Evolutionary conservation across 2,329 filamentous ascomycete genomes (phyloP).

Genomic region (Dactylellina haptotyla): DNA sequence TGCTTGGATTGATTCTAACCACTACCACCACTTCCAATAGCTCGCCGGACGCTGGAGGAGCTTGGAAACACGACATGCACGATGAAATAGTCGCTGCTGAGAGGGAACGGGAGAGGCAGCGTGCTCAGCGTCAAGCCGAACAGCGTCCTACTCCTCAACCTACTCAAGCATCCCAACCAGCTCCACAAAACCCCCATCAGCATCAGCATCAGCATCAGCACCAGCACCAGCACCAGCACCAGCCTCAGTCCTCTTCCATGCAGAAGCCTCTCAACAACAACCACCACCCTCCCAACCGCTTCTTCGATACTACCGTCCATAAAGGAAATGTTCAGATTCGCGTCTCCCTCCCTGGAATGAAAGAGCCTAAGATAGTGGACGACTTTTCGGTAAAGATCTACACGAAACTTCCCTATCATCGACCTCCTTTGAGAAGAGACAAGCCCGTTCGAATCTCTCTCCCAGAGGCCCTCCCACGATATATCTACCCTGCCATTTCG

Average conservation of each 20-base stretch:
- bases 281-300: slow-evolving; percentile 51
- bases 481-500: slow-evolving; percentile 89
- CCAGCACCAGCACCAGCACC: too few relatives aligned
- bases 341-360: slow-evolving; percentile 80
- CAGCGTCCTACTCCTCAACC: slow-evolving; percentile 40
- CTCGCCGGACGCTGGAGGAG: slow-evolving; percentile 72
- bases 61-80: slow-evolving; percentile 96
- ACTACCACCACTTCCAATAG: slow-evolving; percentile 3
- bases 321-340: slow-evolving; percentile 87
- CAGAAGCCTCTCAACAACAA: slow-evolving; percentile 50
- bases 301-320: slow-evolving; percentile 62
- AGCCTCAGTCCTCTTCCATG: slow-evolving; percentile 55
- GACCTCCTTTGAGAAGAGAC: slow-evolving; percentile 90
- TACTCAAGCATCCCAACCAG: slow-evolving; percentile 37
- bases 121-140: slow-evolving; percentile 49
- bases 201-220: too few relatives aligned
- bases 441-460: slow-evolving; percentile 95
- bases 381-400: slow-evolving; percentile 87
- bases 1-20: slow-evolving; percentile 35
- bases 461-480: slow-evolving; percentile 79
- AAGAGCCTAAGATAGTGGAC: slow-evolving; percentile 75
- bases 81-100: slow-evolving; percentile 64
- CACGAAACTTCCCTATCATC: slow-evolving; percentile 91
- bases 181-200: slow-evolving; percentile 56
- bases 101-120: slow-evolving; percentile 45